Evolutionary conservation across 2,329 filamentous ascomycete species (phyloP).

Genomic region (Fusarium musae): DNA sequence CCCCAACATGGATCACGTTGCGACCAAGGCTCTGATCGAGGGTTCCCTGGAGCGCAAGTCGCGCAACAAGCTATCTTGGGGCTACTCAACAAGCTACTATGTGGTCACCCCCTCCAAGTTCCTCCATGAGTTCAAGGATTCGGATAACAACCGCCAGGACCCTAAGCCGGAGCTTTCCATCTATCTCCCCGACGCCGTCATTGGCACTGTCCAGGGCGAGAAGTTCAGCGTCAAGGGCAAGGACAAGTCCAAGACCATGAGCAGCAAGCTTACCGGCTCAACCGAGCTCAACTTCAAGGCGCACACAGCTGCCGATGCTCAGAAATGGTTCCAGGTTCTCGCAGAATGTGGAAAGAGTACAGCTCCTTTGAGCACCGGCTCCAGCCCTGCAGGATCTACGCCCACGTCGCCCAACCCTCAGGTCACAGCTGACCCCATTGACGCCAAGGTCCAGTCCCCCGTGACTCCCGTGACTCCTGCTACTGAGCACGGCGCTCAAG

Average conservation of each 20-base stretch:
- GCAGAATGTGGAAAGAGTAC: conserved; percentile 66
- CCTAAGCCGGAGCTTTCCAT: conserved; percentile 87
- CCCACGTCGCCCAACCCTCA: conserved; percentile 45
- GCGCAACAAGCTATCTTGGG: conserved; percentile 81
- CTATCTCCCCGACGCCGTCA: conserved; percentile 88
- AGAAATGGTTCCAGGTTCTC: conserved; percentile 86
- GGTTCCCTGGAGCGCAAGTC: conserved; percentile 91
- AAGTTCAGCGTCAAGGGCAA: conserved; percentile 98
- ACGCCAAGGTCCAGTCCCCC: conserved; percentile 33
- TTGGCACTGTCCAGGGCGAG: conserved; percentile 76
- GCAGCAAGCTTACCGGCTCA: conserved; percentile 81
- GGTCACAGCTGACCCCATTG: conserved; percentile 24
- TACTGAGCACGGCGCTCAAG: conserved; percentile 55
- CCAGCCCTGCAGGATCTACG: conserved; percentile 41
- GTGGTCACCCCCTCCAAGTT: conserved; percentile 89
- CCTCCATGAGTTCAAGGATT: conserved; percentile 96
- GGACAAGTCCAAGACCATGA: conserved; percentile 82
- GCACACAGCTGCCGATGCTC: conserved; percentile 80
- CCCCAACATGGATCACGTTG: conserved; percentile 85
- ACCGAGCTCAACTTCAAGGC: conserved; percentile 91
- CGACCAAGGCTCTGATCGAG: conserved; percentile 86
- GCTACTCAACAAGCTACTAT: conserved; percentile 86
- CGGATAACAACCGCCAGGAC: conserved; percentile 77
- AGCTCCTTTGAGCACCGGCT: conserved; percentile 45
- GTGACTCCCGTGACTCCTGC: conserved; percentile 26